Evolutionary conservation across 345 rosid species (phyloP), one percentile per base, ranked within the genome.

Genomic region (Euphorbia peplus): DNA sequence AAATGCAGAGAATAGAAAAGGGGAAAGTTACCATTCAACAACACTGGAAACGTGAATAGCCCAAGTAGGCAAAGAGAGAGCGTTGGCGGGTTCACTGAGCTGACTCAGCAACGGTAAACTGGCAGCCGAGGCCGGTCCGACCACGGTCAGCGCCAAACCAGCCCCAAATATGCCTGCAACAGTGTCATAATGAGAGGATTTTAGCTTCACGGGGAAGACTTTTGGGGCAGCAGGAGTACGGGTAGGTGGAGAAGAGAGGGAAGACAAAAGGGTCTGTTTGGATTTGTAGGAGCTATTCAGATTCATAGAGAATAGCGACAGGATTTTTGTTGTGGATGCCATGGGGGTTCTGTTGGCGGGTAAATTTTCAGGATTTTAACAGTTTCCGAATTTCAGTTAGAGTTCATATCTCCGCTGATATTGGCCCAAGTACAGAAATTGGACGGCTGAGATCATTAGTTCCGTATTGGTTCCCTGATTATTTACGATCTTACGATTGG

Each of bases 51-150:
- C 91, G 52, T 93, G 96, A n/a, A 89, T 70, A 1, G 91, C 88
- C 97, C 98, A 93, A 29, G 97, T 89, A 47, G 98, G 98, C 79
- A 89, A 78, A 73, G 96, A 95, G 56, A 95, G 75, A 8, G 96
- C 97, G 67, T 91, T 87, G 76, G 91, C 80, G 4, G 99, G 97
- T 68, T 93, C 99, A 57, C 70, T 83, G 56, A 88, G 80, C 64
- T 82, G 86, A 59, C 76, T 85, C 46, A 87, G 70, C 63, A 79
- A 47, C 60, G 83, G 75, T 25, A 86, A 72, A 21, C 69, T 82
- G 4, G 80, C 51, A 53, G 93, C 93, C 26, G 85, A 85, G 29
- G 87, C 80, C 19, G 87, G 81, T 37, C 71, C 86, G 13, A 68
- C 73, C 25, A 78, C 60, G 4, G 90, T 73, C 42, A 85, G 63